Base-by-base conservation (phyloP, 2,329 filamentous ascomycete species). In the Penicillium crustosum region DNA sequence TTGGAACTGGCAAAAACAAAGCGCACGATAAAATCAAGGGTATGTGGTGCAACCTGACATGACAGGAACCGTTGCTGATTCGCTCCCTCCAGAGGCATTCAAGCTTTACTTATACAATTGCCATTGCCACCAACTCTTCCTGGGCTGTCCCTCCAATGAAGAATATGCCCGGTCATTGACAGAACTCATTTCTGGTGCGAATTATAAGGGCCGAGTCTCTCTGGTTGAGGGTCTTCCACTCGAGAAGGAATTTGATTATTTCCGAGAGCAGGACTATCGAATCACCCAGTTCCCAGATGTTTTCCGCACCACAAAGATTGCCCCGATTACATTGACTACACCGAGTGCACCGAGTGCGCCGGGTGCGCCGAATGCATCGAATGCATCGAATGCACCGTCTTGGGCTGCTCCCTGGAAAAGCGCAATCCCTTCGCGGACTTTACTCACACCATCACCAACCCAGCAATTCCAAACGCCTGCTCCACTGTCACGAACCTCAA, bases 41-140 rank as follows among this genome's bases (percentile, higher is more conserved):
- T 80, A 71, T 52, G 73, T 68, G 35, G n/a, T 50, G 50, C 49
- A 49, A 19, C 31, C 19, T 55, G 27, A 43, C 48, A 50, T 41
- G 12, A 9, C 27, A 29, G 39, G 42, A 35, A 36, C 53, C 36
- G 17, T 47, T 53, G 62, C 70, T 76, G 63, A 74, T 62, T 45
- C 49, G 55, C 45, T 54, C 23, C 53, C 19, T 52, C 25, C 61
- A 84, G 83, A 83, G 62, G 75, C 75, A 27, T 81, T 87, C 70
- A 81, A 82, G 63, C 69, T 83, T 48, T 79, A 82, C 69, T 73
- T 85, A 50, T 77, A 81, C 70, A 81, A 86, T 64, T 81, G 79
- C 61, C 83, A 85, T 63, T 87, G 85, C 66, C 83, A 82, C 53
- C 83, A 85, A 55, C 80, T 87, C 52, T 75, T 86, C 49, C 76